Evolutionary conservation across 2,329 filamentous ascomycete genomes (phyloP).

Genomic region (Paraconiothyrium brasiliense): DNA sequence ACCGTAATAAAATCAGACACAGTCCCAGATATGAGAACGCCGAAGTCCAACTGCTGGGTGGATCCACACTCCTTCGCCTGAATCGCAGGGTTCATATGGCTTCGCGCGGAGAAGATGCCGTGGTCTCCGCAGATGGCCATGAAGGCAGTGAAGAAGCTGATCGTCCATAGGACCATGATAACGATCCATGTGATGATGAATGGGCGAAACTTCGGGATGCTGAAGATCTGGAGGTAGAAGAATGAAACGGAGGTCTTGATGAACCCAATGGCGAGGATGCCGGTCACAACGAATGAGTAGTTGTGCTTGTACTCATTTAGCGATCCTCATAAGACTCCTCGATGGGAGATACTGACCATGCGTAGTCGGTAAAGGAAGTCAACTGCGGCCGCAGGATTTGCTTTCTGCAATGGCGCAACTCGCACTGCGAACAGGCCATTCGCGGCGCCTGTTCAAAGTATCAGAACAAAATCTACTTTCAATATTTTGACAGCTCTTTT

Average conservation of each 20-base stretch:
- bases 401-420: conserved; percentile 3
- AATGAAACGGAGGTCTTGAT: conserved; percentile 21
- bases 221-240: conserved; percentile 20
- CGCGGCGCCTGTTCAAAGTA: conserved; percentile 4
- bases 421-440: conserved; percentile 6
- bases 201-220: conserved; percentile 13
- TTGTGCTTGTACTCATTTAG: conserved; percentile 10
- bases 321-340: too few relatives aligned
- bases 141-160: conserved; percentile 12
- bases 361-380: conserved; percentile 14
- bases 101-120: conserved; percentile 10
- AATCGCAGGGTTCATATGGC: neutral
- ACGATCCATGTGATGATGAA: conserved; percentile 14
- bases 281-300: conserved; percentile 12
- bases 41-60: conserved; percentile 5
- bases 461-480: neutral
- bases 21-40: conserved; percentile 11
- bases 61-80: conserved; percentile 12
- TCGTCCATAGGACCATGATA: conserved; percentile 16
- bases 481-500: neutral
- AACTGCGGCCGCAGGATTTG: conserved; percentile 5
- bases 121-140: conserved; percentile 15
- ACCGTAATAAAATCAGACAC: conserved; percentile 17
- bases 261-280: conserved; percentile 14
- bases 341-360: conserved; percentile 3